Evolutionary conservation across 305 asterid genomes (phyloP).

Genomic region (Fraxinus angustifolia): DNA sequence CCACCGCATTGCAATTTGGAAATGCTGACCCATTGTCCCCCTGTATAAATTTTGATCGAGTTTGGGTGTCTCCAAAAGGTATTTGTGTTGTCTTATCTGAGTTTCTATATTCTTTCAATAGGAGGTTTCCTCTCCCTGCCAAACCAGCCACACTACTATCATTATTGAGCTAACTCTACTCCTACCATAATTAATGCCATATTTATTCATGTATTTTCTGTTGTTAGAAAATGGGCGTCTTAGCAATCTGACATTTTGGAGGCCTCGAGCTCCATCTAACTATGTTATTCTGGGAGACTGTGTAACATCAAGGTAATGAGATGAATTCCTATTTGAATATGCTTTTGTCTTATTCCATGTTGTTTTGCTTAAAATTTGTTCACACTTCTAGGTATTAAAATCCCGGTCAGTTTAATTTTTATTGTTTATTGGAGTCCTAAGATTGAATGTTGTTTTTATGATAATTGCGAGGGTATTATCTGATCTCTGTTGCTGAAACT

Average conservation of each 20-base stretch:
- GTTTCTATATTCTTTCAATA: constrained; percentile 4
- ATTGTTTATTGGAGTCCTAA: neutral
- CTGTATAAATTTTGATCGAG: constrained; percentile 81
- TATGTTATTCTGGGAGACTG: constrained; percentile 95
- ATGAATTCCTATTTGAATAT: constrained; percentile 2
- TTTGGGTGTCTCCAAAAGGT: constrained; percentile 98
- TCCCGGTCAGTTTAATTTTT: neutral
- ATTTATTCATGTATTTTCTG: constrained; percentile 25
- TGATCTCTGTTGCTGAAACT: constrained; percentile 10
- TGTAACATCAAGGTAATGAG: constrained; percentile 81
- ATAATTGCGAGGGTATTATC: neutral
- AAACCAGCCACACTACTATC: neutral
- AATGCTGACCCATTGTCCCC: constrained; percentile 84
- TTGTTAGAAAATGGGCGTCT: constrained; percentile 71
- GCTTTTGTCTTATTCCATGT: neutral
- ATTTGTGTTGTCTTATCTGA: constrained; percentile 13
- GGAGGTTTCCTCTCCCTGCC: neutral
- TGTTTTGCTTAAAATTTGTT: constrained; percentile 7
- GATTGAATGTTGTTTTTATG: neutral
- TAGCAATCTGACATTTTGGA: constrained; percentile 92
- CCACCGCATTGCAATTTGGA: constrained; percentile 81
- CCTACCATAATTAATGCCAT: neutral
- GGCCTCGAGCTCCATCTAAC: constrained; percentile 97
- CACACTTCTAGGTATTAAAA: constrained; percentile 6
- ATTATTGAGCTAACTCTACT: neutral